Conservation (phyloP, 345 rosid genomes). For the Alliaria petiolata region DNA sequence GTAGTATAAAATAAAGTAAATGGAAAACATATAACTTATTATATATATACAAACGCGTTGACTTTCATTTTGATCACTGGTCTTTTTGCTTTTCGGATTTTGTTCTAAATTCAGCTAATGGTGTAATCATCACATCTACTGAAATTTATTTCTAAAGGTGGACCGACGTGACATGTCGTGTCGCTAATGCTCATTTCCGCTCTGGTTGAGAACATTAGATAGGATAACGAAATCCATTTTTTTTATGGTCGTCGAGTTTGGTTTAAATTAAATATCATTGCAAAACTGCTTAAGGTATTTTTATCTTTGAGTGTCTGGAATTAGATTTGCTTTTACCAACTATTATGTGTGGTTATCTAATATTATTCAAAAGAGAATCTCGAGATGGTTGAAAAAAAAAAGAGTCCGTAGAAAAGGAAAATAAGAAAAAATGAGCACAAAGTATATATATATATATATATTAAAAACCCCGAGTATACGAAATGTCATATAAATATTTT, state of each 20-base stretch:
- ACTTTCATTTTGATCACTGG: background rate
- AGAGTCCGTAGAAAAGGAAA: background rate
- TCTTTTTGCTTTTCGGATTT: background rate
- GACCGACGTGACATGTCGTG: slow-evolving; percentile 25
- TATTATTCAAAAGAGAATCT: background rate
- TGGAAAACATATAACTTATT: no score
- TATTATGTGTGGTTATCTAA: no score
- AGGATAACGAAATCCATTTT: background rate
- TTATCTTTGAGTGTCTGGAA: background rate
- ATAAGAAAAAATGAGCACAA: background rate
- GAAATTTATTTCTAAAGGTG: background rate
- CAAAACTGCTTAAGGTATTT: background rate
- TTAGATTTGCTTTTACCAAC: background rate
- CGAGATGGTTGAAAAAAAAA: background rate
- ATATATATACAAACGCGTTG: no score
- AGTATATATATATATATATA: background rate
- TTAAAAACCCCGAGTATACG: background rate
- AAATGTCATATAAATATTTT: slow-evolving; percentile 4
- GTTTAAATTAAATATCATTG: background rate
- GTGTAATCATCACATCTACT: slow-evolving; percentile 14
- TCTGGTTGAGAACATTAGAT: background rate
- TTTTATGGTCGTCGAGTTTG: background rate
- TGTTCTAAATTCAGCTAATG: background rate
- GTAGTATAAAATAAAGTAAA: no score
- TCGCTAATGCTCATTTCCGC: background rate